Percentiles rank a stretch among this genome's conserved stretches.
Conservation (phyloP, 352 stramenopile species). For the Pythium oligandrum region DNA sequence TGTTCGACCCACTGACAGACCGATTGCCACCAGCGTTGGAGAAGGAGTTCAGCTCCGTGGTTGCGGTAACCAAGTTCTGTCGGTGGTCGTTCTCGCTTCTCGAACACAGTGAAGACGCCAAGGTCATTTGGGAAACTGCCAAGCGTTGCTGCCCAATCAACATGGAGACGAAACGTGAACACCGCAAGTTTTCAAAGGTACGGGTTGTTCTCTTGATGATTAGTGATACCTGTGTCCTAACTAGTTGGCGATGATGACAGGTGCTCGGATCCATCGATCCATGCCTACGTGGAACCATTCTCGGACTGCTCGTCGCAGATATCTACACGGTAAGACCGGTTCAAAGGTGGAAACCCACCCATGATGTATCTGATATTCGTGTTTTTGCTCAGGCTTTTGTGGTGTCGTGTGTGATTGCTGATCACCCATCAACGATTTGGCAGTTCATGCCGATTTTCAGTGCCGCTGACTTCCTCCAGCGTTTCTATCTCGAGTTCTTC, state of each 20-base stretch:
- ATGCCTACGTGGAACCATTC: slow-evolving; percentile 75
- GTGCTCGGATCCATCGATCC: slow-evolving; percentile 80
- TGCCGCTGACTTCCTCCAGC: slow-evolving; percentile 74
- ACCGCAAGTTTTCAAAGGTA: slow-evolving; percentile 86
- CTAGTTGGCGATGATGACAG: slow-evolving; percentile 18
- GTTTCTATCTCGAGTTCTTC: slow-evolving; percentile 75
- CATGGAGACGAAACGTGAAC: slow-evolving; percentile 81
- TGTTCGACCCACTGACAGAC: slow-evolving; percentile 57
- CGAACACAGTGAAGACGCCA: slow-evolving; percentile 79
- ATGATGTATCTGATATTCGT: background rate
- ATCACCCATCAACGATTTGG: slow-evolving; percentile 58
- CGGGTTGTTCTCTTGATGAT: background rate
- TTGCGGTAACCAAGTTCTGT: slow-evolving; percentile 78
- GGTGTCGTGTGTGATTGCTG: slow-evolving; percentile 73
- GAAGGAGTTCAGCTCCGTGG: slow-evolving; percentile 77
- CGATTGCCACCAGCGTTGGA: slow-evolving; percentile 60
- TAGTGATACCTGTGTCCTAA: background rate
- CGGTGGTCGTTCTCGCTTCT: slow-evolving; percentile 85
- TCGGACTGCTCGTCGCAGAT: slow-evolving; percentile 79
- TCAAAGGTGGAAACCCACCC: background rate
- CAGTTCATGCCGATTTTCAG: slow-evolving; percentile 79
- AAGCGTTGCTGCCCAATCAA: slow-evolving; percentile 85
- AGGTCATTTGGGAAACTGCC: slow-evolving; percentile 85
- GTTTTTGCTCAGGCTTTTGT: slow-evolving; percentile 63
- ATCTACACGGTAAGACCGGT: slow-evolving; percentile 60